A percentile compares a stretch with the other conserved stretches of the same genome.
These are phyloP conservation scores for Dictyostelium discoideum DNA, from an alignment of 78 protist genomes.

Conservation along the genomic window DNA sequence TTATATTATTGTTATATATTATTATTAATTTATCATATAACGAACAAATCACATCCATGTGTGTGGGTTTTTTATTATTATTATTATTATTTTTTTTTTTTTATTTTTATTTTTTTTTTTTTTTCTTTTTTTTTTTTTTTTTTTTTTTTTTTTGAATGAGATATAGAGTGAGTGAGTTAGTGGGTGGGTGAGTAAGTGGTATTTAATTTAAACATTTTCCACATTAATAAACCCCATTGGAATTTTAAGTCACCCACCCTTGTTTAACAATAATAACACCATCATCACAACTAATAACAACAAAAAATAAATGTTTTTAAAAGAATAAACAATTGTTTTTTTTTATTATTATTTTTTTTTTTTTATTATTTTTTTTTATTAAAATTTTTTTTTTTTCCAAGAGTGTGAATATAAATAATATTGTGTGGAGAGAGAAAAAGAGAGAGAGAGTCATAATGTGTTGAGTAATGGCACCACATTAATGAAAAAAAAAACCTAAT, in stretches of 20 bases:
- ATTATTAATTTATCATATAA: not conserved
- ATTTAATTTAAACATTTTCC: not conserved
- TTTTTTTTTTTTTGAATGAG: not conserved
- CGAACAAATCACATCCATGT: not conserved
- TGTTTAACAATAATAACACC: not conserved
- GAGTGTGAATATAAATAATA: not conserved
- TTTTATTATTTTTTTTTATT: too few species aligned
- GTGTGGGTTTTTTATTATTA: not conserved
- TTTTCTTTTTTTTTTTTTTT: too few species aligned
- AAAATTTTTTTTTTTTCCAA: not conserved
- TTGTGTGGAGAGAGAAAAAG: not conserved
- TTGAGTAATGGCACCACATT: not conserved
- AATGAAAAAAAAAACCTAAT: not conserved
- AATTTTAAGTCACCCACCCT: not conserved
- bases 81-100: not conserved
- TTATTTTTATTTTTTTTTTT: not conserved
- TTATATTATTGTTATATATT: not conserved
- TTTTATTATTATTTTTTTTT: too few species aligned
- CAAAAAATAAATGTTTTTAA: not conserved
- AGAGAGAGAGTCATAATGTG: not conserved
- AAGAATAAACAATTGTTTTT: not conserved
- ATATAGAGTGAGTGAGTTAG: not conserved
- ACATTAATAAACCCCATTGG: not conserved
- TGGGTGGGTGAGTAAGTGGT: not conserved
- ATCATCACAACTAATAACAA: conserved; percentile 4